Conservation (phyloP, 371 early-diverging fungal genomes). For the Mucor indicus region DNA sequence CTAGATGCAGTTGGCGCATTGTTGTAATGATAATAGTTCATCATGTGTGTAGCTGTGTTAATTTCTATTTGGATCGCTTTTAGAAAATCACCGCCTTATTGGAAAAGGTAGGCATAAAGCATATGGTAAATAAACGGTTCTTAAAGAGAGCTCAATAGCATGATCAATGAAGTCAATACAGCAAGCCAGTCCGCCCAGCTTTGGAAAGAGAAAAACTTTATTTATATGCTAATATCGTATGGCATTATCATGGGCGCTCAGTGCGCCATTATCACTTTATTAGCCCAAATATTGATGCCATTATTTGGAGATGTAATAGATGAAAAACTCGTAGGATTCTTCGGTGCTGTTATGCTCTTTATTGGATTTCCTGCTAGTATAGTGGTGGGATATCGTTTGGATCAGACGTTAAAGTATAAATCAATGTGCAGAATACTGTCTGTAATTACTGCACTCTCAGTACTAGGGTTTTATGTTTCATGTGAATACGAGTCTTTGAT, state of each 20-base stretch:
- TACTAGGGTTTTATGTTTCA: conserved; percentile 24
- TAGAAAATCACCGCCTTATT: conserved; percentile 16
- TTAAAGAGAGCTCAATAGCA: not conserved
- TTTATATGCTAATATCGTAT: conserved; percentile 36
- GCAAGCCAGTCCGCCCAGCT: conserved; percentile 19
- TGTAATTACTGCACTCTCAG: conserved; percentile 21
- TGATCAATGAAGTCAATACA: conserved; percentile 15
- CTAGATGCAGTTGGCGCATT: not conserved
- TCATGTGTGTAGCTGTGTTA: conserved; percentile 23
- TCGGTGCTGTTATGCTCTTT: conserved; percentile 43
- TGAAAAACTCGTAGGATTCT: conserved; percentile 37
- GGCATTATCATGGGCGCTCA: conserved; percentile 49
- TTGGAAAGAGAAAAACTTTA: conserved; percentile 23
- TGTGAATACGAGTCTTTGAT: conserved; percentile 19
- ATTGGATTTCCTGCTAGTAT: conserved; percentile 45
- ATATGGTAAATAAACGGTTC: not conserved
- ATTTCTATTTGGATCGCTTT: conserved; percentile 21
- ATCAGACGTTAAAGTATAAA: conserved; percentile 35
- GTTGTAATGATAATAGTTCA: conserved; percentile 6
- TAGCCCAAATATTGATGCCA: conserved; percentile 49
- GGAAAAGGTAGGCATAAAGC: conserved; percentile 13
- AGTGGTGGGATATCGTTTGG: conserved; percentile 39
- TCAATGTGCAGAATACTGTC: conserved; percentile 28
- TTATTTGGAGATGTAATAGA: conserved; percentile 27
- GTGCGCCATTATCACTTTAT: conserved; percentile 45